Evolutionary conservation across 345 rosid species (phyloP), one percentile per base, ranked within the genome.

Genomic region (Ceriops tagal): DNA sequence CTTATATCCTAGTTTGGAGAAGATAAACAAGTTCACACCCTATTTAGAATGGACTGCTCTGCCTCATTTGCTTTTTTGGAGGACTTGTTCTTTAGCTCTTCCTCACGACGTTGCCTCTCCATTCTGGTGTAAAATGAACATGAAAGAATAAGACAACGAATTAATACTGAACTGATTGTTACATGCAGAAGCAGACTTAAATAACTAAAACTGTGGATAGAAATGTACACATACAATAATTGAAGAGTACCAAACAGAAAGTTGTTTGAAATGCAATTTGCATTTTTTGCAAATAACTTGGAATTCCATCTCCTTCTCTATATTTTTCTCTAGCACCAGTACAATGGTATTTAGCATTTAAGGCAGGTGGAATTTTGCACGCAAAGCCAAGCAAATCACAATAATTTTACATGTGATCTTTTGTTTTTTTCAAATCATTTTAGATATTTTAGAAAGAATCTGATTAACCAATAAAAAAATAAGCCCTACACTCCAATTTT

Each of bases 61-160:
- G 97, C 87, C 51, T 92, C 99, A 64, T 58, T 70, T 60, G 81
- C 88, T 82, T 91, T 93, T 74, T 87, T 93, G 62, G 98, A 93
- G 63, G 98, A 87, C 76, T 89, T 80, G 58, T 79, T 82, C 81
- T 89, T 96, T 65, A 86, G 75, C 73, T 96, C 99, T 65, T 96
- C 99, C 86, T 96, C 99, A 0, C 98, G 90, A 11, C 98, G 97
- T 66, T 90, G 99, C 72, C 97, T 83, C 71, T 96, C 99, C 96
- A 92, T 87, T 79, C 99, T 96, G 80, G 66, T 53, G 51, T 78
- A 71, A 8, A 70, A 35, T 26, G 51, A 37, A 64, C 0, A 58
- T 22, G 5, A 43, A 66, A 57, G 16, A 30, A 24, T 67, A 46
- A 70, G 60, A 67, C 37, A 43, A 30, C 28, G 62, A 34, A 34